Base-by-base conservation (phyloP, 768 basidiomycete genomes). In the Pleurotus citrinopileatus region DNA sequence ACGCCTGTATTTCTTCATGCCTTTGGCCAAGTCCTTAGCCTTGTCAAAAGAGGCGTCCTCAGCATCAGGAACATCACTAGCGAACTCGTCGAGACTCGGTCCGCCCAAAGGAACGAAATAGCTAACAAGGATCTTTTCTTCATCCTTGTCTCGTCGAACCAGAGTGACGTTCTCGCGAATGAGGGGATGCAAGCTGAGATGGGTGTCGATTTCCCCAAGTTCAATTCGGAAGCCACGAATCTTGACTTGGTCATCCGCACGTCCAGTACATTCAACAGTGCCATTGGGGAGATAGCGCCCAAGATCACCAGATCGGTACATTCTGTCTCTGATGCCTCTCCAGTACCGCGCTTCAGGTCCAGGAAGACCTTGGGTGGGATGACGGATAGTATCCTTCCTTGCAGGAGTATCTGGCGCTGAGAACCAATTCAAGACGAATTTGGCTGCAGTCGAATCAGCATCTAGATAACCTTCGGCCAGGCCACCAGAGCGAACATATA, bases 151-250 rank as follows among this genome's bases (percentile, higher is more conserved):
- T 67, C 96, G 77, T 60, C 96, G 76, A 40, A 99, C 95, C 34
- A 98, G 80, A 2, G 97, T 98, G 50, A 99, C 95, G 67, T 99
- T 99, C 73, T 98, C 97, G n/a, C 96, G 77, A 2, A 99, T 84
- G 17, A 93, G 81, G 6, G 92, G 89, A 66, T 98, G 95, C 63
- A 94, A 87, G 61, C 89, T 91, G 54, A 99, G 83, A 72, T 96
- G 87, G 0, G 91, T 97, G 67, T 99, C 97, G 59, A 99, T 97
- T 69, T 99, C 97, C 13, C 95, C 95, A 5, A 98, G 81, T 67
- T 99, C 97, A 63, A 99, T 98, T 22, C 97, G 81, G 85, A 99
- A 99, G 1, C 97, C 97, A 52, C 97, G 90, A 69, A 99, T 98
- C 74, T 99, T 98, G 73, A 99, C 92, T 66, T 99, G 97, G 65